Percentiles rank a stretch among this genome's conserved stretches.
Evolutionary conservation across 345 rosid species (phyloP).

Genomic region (Eucalyptus pauciflora): DNA sequence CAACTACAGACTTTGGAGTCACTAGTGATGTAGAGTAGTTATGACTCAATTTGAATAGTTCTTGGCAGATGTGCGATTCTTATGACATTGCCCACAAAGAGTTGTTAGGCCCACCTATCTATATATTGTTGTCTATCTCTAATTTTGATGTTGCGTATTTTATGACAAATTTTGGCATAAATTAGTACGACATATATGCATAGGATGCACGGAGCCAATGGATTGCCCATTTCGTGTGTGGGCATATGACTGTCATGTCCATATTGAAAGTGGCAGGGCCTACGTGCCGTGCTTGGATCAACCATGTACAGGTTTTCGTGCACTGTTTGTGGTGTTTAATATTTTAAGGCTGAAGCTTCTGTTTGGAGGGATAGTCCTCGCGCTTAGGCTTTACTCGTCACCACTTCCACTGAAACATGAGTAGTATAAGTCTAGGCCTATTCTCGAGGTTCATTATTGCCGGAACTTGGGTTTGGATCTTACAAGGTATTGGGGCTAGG

Average conservation of each 20-base stretch:
- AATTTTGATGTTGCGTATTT: too few species aligned
- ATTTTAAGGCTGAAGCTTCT: background rate
- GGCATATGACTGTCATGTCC: background rate
- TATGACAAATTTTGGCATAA: background rate
- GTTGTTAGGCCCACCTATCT: background rate
- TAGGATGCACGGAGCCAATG: background rate
- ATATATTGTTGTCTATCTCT: background rate
- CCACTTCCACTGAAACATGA: background rate
- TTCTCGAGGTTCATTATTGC: background rate
- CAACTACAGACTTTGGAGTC: background rate
- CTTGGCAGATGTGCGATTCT: rapidly evolving
- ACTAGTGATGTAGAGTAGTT: background rate
- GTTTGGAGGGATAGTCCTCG: background rate
- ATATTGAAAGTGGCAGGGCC: background rate
- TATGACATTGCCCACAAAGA: background rate
- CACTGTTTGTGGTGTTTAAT: background rate
- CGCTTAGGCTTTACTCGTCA: background rate
- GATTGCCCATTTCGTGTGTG: background rate
- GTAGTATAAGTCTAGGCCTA: background rate
- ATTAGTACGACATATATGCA: background rate
- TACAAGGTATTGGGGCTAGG: background rate
- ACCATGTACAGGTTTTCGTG: background rate
- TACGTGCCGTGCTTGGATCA: background rate
- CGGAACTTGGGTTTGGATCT: background rate
- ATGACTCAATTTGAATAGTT: background rate